A percentile compares a stretch with the other conserved stretches of the same genome.
Conservation (phyloP, 2,329 filamentous ascomycete genomes). For the Claviceps sp. region DNA sequence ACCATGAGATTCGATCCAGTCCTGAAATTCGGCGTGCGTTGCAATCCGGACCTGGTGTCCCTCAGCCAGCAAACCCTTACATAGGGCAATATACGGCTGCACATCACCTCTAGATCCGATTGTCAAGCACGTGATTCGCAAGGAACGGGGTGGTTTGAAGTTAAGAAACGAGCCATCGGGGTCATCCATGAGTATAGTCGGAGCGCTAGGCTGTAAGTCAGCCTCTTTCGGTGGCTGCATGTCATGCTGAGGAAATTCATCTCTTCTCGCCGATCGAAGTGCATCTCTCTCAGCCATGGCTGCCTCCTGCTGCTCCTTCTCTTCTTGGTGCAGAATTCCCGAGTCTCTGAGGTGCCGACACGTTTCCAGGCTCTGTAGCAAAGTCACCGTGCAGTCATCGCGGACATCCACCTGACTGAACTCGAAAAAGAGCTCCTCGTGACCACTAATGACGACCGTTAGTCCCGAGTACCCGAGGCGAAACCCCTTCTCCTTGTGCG, state of each 20-base stretch:
- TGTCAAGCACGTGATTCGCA: conserved; percentile 83
- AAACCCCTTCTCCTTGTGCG: conserved; percentile 90
- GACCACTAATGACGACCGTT: conserved; percentile 82
- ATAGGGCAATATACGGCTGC: conserved; percentile 92
- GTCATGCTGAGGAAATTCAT: conserved; percentile 37
- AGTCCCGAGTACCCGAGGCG: conserved; percentile 82
- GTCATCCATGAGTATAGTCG: conserved; percentile 80
- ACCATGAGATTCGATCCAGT: conserved; percentile 82
- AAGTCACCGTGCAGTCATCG: conserved; percentile 77
- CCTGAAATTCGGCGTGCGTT: conserved; percentile 79
- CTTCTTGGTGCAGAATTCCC: conserved; percentile 50
- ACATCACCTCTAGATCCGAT: conserved; percentile 95
- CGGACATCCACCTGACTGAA: conserved; percentile 65
- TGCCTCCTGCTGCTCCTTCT: conserved; percentile 55
- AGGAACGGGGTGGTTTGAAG: conserved; percentile 69
- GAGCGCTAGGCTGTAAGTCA: conserved; percentile 39
- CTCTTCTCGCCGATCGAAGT: conserved; percentile 57
- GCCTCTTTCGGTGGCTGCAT: conserved; percentile 33
- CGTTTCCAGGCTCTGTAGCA: conserved; percentile 64
- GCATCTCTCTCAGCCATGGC: conserved; percentile 73
- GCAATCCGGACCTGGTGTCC: conserved; percentile 81
- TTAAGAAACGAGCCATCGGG: conserved; percentile 76
- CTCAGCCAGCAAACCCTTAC: conserved; percentile 77
- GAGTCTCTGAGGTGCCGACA: conserved; percentile 59
- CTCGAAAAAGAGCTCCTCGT: conserved; percentile 95